Conservation (phyloP, 495 filamentous ascomycete genomes). For the Penicillium lividum region DNA sequence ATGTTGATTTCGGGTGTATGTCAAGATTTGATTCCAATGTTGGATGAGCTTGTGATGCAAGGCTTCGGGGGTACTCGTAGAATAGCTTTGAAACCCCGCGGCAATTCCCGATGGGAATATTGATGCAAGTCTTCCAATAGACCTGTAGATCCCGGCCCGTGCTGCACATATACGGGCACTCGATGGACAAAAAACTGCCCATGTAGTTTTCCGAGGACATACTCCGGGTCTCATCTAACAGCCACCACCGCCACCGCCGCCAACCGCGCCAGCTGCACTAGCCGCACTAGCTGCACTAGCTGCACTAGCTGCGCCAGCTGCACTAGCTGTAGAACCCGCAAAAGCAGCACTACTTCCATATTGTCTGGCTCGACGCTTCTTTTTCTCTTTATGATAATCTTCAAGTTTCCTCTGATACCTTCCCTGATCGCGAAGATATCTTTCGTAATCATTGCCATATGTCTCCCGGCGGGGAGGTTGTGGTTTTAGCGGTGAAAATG, state of each 20-base stretch:
- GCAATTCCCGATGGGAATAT: no score
- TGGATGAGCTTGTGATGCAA: not conserved
- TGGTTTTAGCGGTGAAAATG: not conserved
- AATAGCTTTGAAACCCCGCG: no score
- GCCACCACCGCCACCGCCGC: not conserved
- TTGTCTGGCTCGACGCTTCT: not conserved
- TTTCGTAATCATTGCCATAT: slow-evolving; percentile 12
- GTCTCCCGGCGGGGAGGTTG: slow-evolving; percentile 5
- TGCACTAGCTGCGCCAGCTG: not conserved
- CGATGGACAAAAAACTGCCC: not conserved
- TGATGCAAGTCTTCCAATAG: no score
- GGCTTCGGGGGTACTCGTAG: not conserved
- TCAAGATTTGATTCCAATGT: not conserved
- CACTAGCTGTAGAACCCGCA: not conserved
- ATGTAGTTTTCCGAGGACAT: not conserved
- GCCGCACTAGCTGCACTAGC: no score
- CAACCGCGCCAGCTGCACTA: no score
- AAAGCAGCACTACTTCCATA: not conserved
- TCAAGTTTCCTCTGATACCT: not conserved
- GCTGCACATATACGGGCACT: not conserved
- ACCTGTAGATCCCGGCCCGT: no score
- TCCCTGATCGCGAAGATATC: slow-evolving; percentile 1
- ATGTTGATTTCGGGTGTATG: not conserved
- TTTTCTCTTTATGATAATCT: not conserved
- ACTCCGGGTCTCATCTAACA: not conserved